Base-by-base conservation (phyloP, 2,329 filamentous ascomycete species). In the Penicillium sp. region DNA sequence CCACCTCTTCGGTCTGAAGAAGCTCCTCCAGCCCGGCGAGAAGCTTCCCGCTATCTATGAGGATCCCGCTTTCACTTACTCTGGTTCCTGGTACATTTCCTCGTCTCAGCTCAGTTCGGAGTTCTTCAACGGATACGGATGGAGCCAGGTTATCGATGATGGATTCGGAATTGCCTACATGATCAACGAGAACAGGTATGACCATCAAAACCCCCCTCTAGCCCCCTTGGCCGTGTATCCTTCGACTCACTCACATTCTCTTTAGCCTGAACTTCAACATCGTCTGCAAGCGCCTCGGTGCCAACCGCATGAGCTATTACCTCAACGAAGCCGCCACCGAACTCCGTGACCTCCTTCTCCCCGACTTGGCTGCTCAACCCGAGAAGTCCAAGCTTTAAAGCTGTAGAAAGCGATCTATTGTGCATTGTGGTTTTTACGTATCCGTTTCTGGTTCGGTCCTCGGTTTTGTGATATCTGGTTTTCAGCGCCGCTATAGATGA, bases 111-210 rank as follows among this genome's bases (percentile, higher is more conserved):
- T 99, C 76, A 95, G 90, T 79, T 93, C 89, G 37, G 96, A 99
- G 82, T 97, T 91, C 83, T 99, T 98, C 81, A 99, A 99, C 76
- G 95, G 96, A 26, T 99, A 99, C 79, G 95, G 95, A 49, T 99
- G 95, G 95, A 95, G 91, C 75, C 94, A 99, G 82, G 95, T 99
- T 55, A 90, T 98, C 58, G 93, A 98, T 73, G 91, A 90, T 62
- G 95, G 95, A 33, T 99, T 95, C 80, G 95, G 95, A 67, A 96
- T 99, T 74, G 95, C 95, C 42, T 99, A 99, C 78, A 99, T 99
- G 95, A 98, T 99, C 78, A 99, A 99, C 76, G 94, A 98, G 84
- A 96, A 97, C 79, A 93, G 87, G 89, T 92, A 35, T 26, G 46
- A 37, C 43, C 13, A 22, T 45, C 25, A 40, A 6, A 5, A 22